Evolutionary conservation across 1,284 basidiomycete species (phyloP).

Genomic region (Apiotrichum montevideense): DNA sequence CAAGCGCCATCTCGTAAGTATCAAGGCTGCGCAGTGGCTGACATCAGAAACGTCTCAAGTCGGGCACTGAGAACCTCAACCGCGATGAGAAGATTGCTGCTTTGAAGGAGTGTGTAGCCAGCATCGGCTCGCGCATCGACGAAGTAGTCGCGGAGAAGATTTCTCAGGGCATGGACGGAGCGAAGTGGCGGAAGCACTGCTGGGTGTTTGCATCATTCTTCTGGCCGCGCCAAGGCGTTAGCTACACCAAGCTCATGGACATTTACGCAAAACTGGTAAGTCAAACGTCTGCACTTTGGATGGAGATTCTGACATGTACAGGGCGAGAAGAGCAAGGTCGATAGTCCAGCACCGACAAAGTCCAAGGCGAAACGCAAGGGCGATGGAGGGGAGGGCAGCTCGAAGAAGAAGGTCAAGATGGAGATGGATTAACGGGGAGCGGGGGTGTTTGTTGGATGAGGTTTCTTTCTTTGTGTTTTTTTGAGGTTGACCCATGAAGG

Average conservation of each 20-base stretch:
- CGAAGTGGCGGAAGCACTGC: slow-evolving; percentile 85
- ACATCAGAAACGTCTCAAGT: slow-evolving; percentile 79
- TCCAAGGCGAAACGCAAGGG: slow-evolving; percentile 27
- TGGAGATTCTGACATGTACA: neutral
- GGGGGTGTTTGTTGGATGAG: too few species aligned
- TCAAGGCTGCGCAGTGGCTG: neutral
- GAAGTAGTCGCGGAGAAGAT: slow-evolving; percentile 69
- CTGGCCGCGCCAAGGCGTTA: slow-evolving; percentile 90
- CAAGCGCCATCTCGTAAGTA: slow-evolving; percentile 83
- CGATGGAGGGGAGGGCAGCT: slow-evolving; percentile 19
- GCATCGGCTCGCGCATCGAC: slow-evolving; percentile 90
- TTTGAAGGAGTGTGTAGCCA: slow-evolving; percentile 89
- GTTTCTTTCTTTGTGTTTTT: too few species aligned
- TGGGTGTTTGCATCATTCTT: slow-evolving; percentile 97
- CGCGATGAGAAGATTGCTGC: slow-evolving; percentile 92
- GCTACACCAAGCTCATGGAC: slow-evolving; percentile 80
- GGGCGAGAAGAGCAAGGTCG: slow-evolving; percentile 1
- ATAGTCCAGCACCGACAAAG: slow-evolving; percentile 17
- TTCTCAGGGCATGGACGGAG: slow-evolving; percentile 66
- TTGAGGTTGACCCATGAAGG: too few species aligned
- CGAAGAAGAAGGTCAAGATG: slow-evolving; percentile 26
- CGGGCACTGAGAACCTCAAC: slow-evolving; percentile 84
- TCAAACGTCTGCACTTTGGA: neutral
- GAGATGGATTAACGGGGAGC: slow-evolving; percentile 11
- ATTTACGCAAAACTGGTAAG: slow-evolving; percentile 88